These are phyloP conservation scores for Saposhnikovia divaricata DNA, from an alignment of 129 eudicot species.

Conservation along the genomic window DNA sequence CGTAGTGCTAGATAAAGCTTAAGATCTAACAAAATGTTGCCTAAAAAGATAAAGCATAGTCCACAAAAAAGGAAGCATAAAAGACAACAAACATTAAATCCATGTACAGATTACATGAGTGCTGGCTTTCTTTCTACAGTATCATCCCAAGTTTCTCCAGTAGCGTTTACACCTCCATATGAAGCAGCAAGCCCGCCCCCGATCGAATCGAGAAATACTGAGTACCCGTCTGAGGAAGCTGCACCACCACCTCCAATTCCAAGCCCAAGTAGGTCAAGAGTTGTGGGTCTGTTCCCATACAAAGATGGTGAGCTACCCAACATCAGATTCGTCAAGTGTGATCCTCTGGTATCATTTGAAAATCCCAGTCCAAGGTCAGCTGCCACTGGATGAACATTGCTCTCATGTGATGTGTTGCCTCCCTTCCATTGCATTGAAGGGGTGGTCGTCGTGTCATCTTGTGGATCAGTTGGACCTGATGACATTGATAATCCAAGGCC, in stretches of 20 bases:
- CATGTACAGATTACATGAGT: constrained; percentile 21
- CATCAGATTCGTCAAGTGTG: constrained; percentile 17
- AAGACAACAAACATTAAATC: not conserved
- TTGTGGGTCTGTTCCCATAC: constrained; percentile 43
- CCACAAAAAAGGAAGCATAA: not conserved
- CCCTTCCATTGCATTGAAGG: constrained; percentile 25
- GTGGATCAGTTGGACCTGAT: constrained; percentile 14
- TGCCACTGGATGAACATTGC: constrained; percentile 8
- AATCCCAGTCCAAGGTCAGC: constrained; percentile 37
- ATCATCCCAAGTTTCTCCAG: constrained; percentile 46
- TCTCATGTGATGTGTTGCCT: constrained; percentile 26
- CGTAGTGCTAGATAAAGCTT: not conserved
- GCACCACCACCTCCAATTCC: constrained; percentile 40
- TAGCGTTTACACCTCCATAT: constrained; percentile 17
- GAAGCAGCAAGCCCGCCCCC: not conserved
- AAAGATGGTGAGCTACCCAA: constrained; percentile 35
- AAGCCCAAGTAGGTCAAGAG: constrained; percentile 75
- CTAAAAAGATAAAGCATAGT: not conserved
- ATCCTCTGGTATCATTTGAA: constrained; percentile 21
- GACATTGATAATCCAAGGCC: constrained; percentile 54
- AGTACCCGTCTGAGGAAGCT: constrained; percentile 39
- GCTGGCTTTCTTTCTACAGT: constrained; percentile 53
- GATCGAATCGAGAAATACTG: constrained; percentile 34
- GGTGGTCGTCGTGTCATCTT: constrained; percentile 11
- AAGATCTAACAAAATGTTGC: not conserved